A percentile compares a stretch with the other conserved stretches of the same genome.
phyloP scores from a whole-genome alignment of 306 rosid species.

The Oxytropis ochrocephala region DNA sequence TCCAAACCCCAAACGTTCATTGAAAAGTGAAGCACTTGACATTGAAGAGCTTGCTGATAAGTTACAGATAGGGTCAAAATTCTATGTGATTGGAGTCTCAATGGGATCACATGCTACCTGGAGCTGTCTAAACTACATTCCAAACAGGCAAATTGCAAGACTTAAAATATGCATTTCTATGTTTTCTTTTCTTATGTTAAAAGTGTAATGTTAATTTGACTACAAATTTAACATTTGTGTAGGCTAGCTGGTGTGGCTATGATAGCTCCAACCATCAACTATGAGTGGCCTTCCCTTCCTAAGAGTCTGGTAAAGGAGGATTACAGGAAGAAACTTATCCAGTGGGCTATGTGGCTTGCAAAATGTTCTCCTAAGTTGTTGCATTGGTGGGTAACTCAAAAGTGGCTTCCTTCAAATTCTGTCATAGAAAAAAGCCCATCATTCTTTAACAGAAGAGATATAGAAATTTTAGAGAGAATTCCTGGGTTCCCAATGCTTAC shows the following conservation, averaged over 20 bases:
- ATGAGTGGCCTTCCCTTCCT: slow-evolving; percentile 86
- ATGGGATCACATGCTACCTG: slow-evolving; percentile 87
- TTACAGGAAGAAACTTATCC: slow-evolving; percentile 53
- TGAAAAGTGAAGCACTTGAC: slow-evolving; percentile 76
- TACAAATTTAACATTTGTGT: slow-evolving; percentile 27
- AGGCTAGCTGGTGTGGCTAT: slow-evolving; percentile 84
- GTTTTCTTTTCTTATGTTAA: not conserved
- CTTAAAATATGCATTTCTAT: slow-evolving; percentile 6
- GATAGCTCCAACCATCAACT: slow-evolving; percentile 76
- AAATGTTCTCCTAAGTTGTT: slow-evolving; percentile 51
- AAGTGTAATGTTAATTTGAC: not conserved
- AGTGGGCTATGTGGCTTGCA: slow-evolving; percentile 53
- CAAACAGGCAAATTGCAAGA: slow-evolving; percentile 55
- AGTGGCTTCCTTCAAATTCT: slow-evolving; percentile 91
- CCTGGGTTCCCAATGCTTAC: slow-evolving; percentile 92
- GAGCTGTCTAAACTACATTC: slow-evolving; percentile 85
- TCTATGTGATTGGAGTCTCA: slow-evolving; percentile 81
- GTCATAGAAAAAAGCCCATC: slow-evolving; percentile 63
- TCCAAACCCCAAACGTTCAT: slow-evolving; percentile 67
- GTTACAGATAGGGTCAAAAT: slow-evolving; percentile 60
- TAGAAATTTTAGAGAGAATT: slow-evolving; percentile 57
- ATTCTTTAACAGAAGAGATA: slow-evolving; percentile 69
- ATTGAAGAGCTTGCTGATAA: slow-evolving; percentile 84
- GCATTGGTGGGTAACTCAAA: slow-evolving; percentile 82
- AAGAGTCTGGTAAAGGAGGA: slow-evolving; percentile 52